Percentiles rank a stretch among this genome's conserved stretches.
phyloP scores from a whole-genome alignment of 345 rosid species.

The Moricandia arvensis region DNA sequence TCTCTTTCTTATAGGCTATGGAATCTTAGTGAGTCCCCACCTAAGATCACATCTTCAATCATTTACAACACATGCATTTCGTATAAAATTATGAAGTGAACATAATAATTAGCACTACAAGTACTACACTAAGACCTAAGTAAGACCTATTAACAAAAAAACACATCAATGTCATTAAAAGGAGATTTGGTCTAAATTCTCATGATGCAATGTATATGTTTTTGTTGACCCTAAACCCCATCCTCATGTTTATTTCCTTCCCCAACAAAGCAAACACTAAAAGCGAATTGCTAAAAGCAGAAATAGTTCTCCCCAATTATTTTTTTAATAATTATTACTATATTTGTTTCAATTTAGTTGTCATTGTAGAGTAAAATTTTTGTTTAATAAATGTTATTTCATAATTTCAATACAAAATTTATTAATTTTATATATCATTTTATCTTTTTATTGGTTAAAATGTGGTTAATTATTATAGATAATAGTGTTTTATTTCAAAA shows the following conservation, averaged over 20 bases:
- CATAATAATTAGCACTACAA: not conserved
- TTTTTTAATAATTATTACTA: not conserved
- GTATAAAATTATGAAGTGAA: constrained; percentile 4
- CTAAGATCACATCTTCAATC: constrained; percentile 35
- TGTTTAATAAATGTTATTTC: too few relatives aligned
- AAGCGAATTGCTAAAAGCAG: constrained; percentile 30
- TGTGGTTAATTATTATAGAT: too few relatives aligned
- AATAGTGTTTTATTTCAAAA: too few relatives aligned
- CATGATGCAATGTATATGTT: constrained; percentile 5
- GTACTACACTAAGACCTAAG: constrained; percentile 2
- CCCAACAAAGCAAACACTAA: constrained; percentile 24
- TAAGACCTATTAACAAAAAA: not conserved
- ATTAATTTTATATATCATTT: too few relatives aligned
- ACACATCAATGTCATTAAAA: not conserved
- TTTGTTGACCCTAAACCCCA: constrained; percentile 34
- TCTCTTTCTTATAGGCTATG: constrained; percentile 23
- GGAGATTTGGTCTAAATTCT: not conserved
- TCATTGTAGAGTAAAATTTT: too few relatives aligned
- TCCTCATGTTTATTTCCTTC: constrained; percentile 37
- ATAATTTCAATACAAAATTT: too few relatives aligned
- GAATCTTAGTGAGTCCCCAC: constrained; percentile 36
- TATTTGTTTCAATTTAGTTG: too few relatives aligned
- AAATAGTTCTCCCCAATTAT: constrained; percentile 18
- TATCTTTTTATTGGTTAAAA: too few relatives aligned
- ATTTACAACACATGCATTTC: constrained; percentile 25